Percentiles rank a stretch among this genome's conserved stretches.
Evolutionary conservation across 2,329 filamentous ascomycete species (phyloP).

Genomic region (Trichophyton equinum): DNA sequence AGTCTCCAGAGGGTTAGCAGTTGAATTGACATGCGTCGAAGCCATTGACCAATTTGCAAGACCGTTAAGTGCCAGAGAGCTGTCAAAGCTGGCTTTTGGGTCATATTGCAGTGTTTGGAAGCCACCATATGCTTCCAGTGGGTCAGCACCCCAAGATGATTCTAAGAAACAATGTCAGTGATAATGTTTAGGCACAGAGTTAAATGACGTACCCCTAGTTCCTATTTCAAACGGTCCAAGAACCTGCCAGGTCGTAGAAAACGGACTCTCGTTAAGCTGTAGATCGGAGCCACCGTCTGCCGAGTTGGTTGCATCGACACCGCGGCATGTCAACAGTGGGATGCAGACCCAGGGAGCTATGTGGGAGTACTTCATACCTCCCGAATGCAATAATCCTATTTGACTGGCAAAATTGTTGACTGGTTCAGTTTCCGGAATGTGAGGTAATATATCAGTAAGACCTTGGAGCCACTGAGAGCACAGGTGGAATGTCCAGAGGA

Average conservation of each 20-base stretch:
- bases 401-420: background rate
- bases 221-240: conserved; percentile 48
- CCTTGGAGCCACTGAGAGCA: background rate
- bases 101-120: conserved; percentile 38
- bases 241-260: conserved; percentile 36
- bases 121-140: conserved; percentile 42
- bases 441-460: background rate
- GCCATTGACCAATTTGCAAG: conserved; percentile 37
- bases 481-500: background rate
- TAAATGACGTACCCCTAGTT: conserved; percentile 39
- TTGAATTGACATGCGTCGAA: conserved; percentile 21
- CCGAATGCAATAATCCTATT: background rate
- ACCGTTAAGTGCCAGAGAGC: conserved; percentile 41
- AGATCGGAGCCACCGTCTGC: background rate
- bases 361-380: background rate
- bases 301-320: background rate
- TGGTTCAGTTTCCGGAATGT: background rate
- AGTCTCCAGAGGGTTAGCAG: conserved; percentile 22
- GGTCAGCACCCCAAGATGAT: conserved; percentile 47
- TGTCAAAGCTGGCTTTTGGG: conserved; percentile 33
- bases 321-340: background rate
- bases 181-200: background rate
- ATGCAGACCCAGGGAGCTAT: background rate
- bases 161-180: conserved; percentile 26
- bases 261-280: background rate